Evolutionary conservation across 2,329 filamentous ascomycete genomes (phyloP).

Genomic region (Aurifilum marmelostoma): DNA sequence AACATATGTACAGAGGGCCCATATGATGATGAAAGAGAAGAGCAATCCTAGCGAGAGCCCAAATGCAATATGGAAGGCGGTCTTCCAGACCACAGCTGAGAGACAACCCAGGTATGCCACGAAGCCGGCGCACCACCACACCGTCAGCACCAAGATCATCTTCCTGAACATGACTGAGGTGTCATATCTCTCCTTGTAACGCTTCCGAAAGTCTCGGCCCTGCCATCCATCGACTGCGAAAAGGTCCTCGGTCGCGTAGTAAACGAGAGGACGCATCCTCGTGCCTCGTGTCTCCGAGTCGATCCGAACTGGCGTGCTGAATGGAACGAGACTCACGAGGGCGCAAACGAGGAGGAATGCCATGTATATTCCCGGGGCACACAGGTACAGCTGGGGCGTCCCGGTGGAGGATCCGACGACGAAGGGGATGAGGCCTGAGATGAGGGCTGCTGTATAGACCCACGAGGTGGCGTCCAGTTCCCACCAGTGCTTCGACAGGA

Average conservation of each 20-base stretch:
- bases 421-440: constrained; percentile 20
- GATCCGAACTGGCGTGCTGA: constrained; percentile 20
- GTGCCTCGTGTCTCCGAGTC: constrained; percentile 16
- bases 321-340: constrained; percentile 19
- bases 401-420: constrained; percentile 19
- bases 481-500: constrained; percentile 22
- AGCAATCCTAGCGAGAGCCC: constrained; percentile 24
- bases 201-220: constrained; percentile 18
- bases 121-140: constrained; percentile 25
- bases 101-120: constrained; percentile 24
- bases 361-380: constrained; percentile 23
- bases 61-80: constrained; percentile 21
- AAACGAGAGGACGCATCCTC: constrained; percentile 24
- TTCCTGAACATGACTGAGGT: constrained; percentile 21
- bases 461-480: constrained; percentile 28
- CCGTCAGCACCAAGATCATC: constrained; percentile 25
- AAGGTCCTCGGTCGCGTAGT: constrained; percentile 26
- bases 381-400: constrained; percentile 22
- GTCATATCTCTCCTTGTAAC: constrained; percentile 25
- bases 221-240: constrained; percentile 27
- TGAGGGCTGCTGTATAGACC: constrained; percentile 20
- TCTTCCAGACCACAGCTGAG: constrained; percentile 24
- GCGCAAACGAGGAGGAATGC: constrained; percentile 19
- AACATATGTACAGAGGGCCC: constrained; percentile 21
- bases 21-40: constrained; percentile 20